These are phyloP conservation scores for Ustilago sp. DNA, from an alignment of 1,284 basidiomycete species.

Conservation along the genomic window DNA sequence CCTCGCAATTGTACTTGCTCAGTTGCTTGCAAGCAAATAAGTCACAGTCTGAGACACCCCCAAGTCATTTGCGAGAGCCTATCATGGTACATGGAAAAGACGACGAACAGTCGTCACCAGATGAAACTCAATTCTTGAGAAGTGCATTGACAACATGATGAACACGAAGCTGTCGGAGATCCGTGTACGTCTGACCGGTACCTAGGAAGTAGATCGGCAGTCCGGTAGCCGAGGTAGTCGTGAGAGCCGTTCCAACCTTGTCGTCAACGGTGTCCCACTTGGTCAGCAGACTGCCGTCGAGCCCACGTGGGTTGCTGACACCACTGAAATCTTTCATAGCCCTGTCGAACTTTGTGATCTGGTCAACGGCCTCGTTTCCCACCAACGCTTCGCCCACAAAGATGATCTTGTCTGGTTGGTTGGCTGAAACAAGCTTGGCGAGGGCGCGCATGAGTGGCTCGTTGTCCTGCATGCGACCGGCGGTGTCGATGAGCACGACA, in stretches of 20 bases:
- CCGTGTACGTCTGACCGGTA: conserved; percentile 68
- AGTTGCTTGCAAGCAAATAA: background rate
- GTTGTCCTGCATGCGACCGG: conserved; percentile 69
- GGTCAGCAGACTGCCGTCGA: conserved; percentile 68
- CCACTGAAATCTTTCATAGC: conserved; percentile 68
- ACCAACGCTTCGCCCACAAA: conserved; percentile 69
- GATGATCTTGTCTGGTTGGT: conserved; percentile 68
- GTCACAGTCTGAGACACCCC: background rate
- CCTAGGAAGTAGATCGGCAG: conserved; percentile 68
- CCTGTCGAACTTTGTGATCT: conserved; percentile 66
- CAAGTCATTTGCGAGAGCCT: background rate
- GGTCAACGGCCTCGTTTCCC: conserved; percentile 69
- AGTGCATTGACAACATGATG: conserved; percentile 67
- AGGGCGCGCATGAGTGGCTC: conserved; percentile 69
- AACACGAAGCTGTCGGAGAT: conserved; percentile 66
- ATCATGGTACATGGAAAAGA: conserved; percentile 13
- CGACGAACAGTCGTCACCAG: background rate
- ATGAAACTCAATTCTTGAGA: conserved; percentile 57
- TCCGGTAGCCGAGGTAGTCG: conserved; percentile 65
- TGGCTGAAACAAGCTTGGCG: conserved; percentile 67
- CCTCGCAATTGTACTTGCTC: too few species aligned
- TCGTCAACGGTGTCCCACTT: conserved; percentile 69
- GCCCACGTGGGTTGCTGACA: conserved; percentile 61
- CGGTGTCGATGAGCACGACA: conserved; percentile 69
- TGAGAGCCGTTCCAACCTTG: conserved; percentile 68